These are phyloP conservation scores for Isoetes taiwanensis DNA, from an alignment of 75 land plant genomes.

Conservation along the genomic window DNA sequence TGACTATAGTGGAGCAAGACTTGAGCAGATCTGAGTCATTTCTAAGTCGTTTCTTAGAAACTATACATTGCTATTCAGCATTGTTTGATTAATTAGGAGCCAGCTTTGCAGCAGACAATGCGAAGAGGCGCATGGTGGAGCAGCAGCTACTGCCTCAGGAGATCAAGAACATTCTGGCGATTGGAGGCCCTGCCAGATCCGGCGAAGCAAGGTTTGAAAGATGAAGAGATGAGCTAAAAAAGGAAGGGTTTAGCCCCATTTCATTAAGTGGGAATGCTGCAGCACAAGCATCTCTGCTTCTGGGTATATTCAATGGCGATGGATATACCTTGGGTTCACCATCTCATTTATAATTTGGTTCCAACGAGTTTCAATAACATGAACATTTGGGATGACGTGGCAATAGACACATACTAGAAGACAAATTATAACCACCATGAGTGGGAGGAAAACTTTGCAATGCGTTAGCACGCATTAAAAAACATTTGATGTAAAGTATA, in stretches of 20 bases:
- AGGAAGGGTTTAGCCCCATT: slow-evolving; percentile 35
- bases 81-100: slow-evolving; percentile 51
- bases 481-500: too few relatives aligned
- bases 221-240: slow-evolving; percentile 46
- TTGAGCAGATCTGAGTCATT: slow-evolving; percentile 35
- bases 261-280: slow-evolving; percentile 60
- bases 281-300: slow-evolving; percentile 73
- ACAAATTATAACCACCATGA: too few relatives aligned
- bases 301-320: slow-evolving; percentile 76
- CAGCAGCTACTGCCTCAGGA: slow-evolving; percentile 49
- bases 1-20: slow-evolving; percentile 66
- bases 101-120: slow-evolving; percentile 13
- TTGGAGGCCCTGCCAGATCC: slow-evolving; percentile 41
- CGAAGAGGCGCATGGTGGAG: slow-evolving; percentile 48
- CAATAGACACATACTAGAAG: too few relatives aligned
- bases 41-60: slow-evolving; percentile 47
- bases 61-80: slow-evolving; percentile 64
- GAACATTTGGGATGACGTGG: too few relatives aligned
- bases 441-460: too few relatives aligned
- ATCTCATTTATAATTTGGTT: too few relatives aligned
- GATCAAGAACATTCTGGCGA: slow-evolving; percentile 58
- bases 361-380: too few relatives aligned
- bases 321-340: slow-evolving; percentile 80
- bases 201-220: slow-evolving; percentile 45
- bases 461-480: too few relatives aligned